Conservation (phyloP, 192 early-diverging fungal species). For the Pilaira anomala region DNA sequence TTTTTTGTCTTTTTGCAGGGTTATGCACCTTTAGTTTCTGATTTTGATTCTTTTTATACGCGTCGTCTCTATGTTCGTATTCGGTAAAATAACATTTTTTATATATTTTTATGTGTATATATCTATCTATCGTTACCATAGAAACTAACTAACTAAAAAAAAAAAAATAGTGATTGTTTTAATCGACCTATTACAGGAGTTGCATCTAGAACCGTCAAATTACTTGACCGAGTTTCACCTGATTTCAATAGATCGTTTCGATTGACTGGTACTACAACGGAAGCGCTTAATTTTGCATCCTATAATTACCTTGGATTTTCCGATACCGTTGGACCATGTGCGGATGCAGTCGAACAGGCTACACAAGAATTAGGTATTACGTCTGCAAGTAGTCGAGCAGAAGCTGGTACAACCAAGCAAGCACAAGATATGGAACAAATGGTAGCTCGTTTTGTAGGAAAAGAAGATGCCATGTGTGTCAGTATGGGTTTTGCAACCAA, state of each 20-base stretch:
- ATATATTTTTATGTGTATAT: not conserved
- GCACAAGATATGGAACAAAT: constrained; percentile 78
- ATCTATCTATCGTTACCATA: not conserved
- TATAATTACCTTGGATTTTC: constrained; percentile 99
- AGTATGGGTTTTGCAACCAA: constrained; percentile 99
- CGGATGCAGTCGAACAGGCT: constrained; percentile 84
- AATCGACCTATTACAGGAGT: constrained; percentile 93
- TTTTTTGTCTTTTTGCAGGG: constrained; percentile 49
- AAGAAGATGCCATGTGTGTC: constrained; percentile 81
- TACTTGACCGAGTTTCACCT: constrained; percentile 81
- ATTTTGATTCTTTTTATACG: constrained; percentile 96
- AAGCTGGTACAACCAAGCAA: constrained; percentile 68
- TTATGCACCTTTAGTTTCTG: constrained; percentile 89
- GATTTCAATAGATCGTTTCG: constrained; percentile 83
- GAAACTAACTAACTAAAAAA: not conserved
- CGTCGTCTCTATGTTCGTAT: constrained; percentile 71
- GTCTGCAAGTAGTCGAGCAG: constrained; percentile 62
- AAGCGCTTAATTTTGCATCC: constrained; percentile 89
- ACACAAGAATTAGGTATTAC: constrained; percentile 73
- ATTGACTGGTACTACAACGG: constrained; percentile 75
- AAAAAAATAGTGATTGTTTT: constrained; percentile 69
- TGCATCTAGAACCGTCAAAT: constrained; percentile 79
- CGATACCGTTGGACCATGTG: constrained; percentile 88
- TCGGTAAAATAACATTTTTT: constrained; percentile 20
- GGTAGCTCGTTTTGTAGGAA: constrained; percentile 87